Percentiles rank a stretch among this genome's conserved stretches.
Evolutionary conservation across 2,329 filamentous ascomycete genomes (phyloP).

Genomic region (Exophiala xenobiotica): DNA sequence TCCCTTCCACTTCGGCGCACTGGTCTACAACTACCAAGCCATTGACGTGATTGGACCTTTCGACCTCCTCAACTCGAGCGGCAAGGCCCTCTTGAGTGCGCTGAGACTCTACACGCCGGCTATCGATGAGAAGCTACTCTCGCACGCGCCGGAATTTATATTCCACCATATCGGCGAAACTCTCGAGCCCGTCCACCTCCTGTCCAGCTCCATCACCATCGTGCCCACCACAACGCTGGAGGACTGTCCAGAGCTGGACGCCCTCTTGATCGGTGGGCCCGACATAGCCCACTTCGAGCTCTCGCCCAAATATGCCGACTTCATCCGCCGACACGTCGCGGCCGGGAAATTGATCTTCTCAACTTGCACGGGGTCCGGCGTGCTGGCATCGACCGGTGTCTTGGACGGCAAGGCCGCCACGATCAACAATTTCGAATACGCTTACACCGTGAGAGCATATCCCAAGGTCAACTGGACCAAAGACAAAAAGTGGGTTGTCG

Average conservation of each 20-base stretch:
- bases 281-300: neutral
- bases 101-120: constrained; percentile 7
- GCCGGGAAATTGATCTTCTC: constrained; percentile 8
- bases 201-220: neutral
- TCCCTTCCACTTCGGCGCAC: constrained; percentile 11
- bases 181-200: constrained; percentile 4
- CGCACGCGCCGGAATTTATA: constrained; percentile 2
- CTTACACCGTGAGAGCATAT: constrained; percentile 32
- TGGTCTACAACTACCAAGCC: constrained; percentile 17
- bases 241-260: constrained; percentile 11
- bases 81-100: neutral
- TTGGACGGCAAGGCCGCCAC: constrained; percentile 47
- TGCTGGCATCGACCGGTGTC: constrained; percentile 37
- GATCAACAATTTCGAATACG: constrained; percentile 40
- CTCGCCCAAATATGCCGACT: constrained; percentile 2
- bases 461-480: constrained; percentile 47
- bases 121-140: neutral
- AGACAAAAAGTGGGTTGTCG: constrained; percentile 45
- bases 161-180: constrained; percentile 13
- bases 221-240: constrained; percentile 5
- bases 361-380: constrained; percentile 10
- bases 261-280: constrained; percentile 10
- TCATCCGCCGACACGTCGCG: constrained; percentile 3
- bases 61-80: neutral
- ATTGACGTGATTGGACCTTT: constrained; percentile 3